Base-by-base conservation (phyloP, 805 yeast species). In the Ogataea wickerhamii region DNA sequence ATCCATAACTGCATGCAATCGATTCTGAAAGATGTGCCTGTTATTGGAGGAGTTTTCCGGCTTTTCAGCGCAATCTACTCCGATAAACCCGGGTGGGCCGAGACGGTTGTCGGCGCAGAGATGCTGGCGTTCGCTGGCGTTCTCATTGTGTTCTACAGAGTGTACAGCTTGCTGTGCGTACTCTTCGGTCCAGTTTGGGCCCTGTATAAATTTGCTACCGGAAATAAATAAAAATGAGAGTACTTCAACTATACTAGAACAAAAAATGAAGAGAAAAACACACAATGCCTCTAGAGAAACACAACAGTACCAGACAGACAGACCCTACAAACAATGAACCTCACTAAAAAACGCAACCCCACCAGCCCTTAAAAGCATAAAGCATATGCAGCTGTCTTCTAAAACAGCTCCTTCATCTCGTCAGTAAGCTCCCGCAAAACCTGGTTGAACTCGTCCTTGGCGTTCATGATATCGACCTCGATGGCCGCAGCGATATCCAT, bases 381-480 rank as follows among this genome's bases (percentile, higher is more conserved):
- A n/a, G n/a, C n/a, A n/a, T n/a, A n/a, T n/a, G n/a, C n/a, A n/a
- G n/a, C n/a, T n/a, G n/a, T n/a, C n/a, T 33, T 37, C 31, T 36
- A 25, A 29, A 41, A 29, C 20, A 48, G 21, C 20, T 40, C 36
- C 19, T 41, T 30, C 32, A 50, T 47, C 21, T 41, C 54, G 13
- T 44, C 45, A 29, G 41, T 31, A 20, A 54, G 47, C 26, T 54
- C 51, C 19, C 47, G 41, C 37, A 55, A 26, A 21, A 55, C 35
- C 19, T 40, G 34, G 28, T 44, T 40, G 24, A 55, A 31, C 41
- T 51, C 55, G 34, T 45, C 48, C 40, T 51, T 53, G 26, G 46
- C 18, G 6, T 39, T 48, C 18, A 41, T 40, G 14, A 48, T 37
- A 26, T 55, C 56, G 24, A 41, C 17, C 11, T 51, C 38, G n/a